These are phyloP conservation scores for Fusarium chuoi DNA, from an alignment of 2,329 filamentous ascomycete genomes.

Conservation along the genomic window DNA sequence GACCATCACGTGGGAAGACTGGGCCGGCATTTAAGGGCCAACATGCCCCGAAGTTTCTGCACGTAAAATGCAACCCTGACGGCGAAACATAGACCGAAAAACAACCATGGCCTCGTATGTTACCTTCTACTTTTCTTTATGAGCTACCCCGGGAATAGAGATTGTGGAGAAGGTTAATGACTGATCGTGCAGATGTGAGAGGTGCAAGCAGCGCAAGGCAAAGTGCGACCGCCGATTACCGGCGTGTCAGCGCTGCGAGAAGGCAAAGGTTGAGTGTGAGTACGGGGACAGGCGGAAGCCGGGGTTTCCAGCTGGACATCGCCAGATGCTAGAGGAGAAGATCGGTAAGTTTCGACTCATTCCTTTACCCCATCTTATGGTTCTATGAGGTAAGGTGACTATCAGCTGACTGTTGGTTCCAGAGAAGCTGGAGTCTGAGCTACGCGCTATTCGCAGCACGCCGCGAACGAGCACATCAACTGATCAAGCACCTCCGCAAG, in stretches of 20 bases:
- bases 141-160: background rate
- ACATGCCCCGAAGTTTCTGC: background rate
- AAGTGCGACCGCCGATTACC: background rate
- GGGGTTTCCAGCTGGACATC: background rate
- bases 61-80: background rate
- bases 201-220: background rate
- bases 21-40: background rate
- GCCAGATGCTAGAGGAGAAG: background rate
- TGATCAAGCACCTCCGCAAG: background rate
- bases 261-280: background rate
- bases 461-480: background rate
- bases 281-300: background rate
- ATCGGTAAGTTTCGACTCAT: background rate
- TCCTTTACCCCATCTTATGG: background rate
- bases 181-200: background rate
- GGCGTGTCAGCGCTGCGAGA: background rate
- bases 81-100: slow-evolving; percentile 6
- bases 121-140: background rate
- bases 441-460: background rate
- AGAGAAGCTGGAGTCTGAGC: background rate
- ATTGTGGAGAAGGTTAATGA: background rate
- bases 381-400: background rate
- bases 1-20: background rate
- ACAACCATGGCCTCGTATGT: background rate
- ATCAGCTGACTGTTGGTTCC: background rate